Conservation (phyloP, 2,329 filamentous ascomycete genomes). For the Paraphaeosphaeria sporulosa region DNA sequence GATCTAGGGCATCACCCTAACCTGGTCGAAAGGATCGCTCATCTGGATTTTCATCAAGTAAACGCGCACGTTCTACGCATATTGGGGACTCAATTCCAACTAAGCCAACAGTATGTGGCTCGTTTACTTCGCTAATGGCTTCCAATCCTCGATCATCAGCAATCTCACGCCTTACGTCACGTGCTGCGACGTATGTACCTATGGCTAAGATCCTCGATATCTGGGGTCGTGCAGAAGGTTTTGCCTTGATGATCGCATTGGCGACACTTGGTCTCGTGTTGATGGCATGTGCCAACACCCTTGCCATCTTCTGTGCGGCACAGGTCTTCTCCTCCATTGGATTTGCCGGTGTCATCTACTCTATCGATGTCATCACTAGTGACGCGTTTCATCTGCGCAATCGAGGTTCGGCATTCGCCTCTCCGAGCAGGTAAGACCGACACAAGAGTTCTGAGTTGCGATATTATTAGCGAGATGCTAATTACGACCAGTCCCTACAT, state of each 20-base stretch:
- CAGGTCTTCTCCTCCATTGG: slow-evolving; percentile 73
- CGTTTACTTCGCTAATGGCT: slow-evolving; percentile 58
- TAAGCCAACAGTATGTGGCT: slow-evolving; percentile 51
- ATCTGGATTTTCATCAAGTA: slow-evolving; percentile 50
- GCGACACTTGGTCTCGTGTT: slow-evolving; percentile 60
- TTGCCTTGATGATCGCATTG: slow-evolving; percentile 30
- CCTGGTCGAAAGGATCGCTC: slow-evolving; percentile 50
- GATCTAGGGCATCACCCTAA: slow-evolving; percentile 50
- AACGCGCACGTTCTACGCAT: slow-evolving; percentile 15
- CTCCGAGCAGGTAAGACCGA: no score
- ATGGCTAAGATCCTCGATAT: slow-evolving; percentile 51
- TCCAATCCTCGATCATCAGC: slow-evolving; percentile 52
- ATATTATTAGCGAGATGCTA: slow-evolving; percentile 15
- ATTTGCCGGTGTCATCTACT: slow-evolving; percentile 58
- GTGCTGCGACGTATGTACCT: slow-evolving; percentile 13
- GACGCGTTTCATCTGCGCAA: slow-evolving; percentile 71
- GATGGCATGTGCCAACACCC: slow-evolving; percentile 68
- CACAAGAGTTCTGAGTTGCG: slow-evolving; percentile 29
- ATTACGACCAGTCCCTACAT: no score
- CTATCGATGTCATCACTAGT: slow-evolving; percentile 69
- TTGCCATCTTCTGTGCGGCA: slow-evolving; percentile 68
- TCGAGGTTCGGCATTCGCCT: slow-evolving; percentile 68
- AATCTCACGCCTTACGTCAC: slow-evolving; percentile 50
- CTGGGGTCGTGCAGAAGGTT: slow-evolving; percentile 49
- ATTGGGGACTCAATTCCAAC: neutral